phyloP scores from a whole-genome alignment of 257 asterid species.

The Nicotiana tomentosiformis region DNA sequence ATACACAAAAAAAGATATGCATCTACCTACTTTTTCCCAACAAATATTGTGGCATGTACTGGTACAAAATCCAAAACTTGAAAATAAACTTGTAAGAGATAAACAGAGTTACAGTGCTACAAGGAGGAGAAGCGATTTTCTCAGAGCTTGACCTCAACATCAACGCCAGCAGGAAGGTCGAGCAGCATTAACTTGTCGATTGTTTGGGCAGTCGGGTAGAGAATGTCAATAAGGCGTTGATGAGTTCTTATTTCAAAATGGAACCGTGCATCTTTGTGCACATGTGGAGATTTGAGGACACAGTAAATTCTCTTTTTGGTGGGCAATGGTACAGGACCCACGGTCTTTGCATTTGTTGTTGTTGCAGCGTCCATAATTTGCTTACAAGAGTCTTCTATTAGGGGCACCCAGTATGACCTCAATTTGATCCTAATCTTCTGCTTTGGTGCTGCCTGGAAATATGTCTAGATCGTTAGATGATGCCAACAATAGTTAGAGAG shows the following conservation, averaged over 20 bases:
- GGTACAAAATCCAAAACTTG: neutral
- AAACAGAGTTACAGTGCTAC: neutral
- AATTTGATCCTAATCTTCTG: constrained; percentile 93
- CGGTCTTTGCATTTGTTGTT: constrained; percentile 74
- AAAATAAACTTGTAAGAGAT: neutral
- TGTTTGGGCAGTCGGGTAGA: constrained; percentile 94
- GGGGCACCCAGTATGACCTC: constrained; percentile 91
- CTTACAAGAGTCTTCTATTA: constrained; percentile 93
- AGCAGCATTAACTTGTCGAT: constrained; percentile 96
- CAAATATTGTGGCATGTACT: neutral
- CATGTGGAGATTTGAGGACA: constrained; percentile 95
- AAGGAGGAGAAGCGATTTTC: neutral
- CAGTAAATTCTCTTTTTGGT: constrained; percentile 78
- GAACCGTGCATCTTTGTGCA: constrained; percentile 95
- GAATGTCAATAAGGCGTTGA: constrained; percentile 90
- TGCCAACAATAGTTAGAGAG: neutral
- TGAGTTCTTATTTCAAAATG: constrained; percentile 94
- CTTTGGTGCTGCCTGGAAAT: constrained; percentile 68
- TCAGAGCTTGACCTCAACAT: constrained; percentile 98
- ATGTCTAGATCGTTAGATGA: neutral
- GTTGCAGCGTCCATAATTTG: constrained; percentile 95
- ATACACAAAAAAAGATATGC: neutral
- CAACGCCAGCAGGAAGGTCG: constrained; percentile 95
- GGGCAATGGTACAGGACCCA: constrained; percentile 96
- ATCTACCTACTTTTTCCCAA: neutral